Evolutionary conservation across 169 alveolate species (phyloP).

Genomic region (Plasmodium berghei): DNA sequence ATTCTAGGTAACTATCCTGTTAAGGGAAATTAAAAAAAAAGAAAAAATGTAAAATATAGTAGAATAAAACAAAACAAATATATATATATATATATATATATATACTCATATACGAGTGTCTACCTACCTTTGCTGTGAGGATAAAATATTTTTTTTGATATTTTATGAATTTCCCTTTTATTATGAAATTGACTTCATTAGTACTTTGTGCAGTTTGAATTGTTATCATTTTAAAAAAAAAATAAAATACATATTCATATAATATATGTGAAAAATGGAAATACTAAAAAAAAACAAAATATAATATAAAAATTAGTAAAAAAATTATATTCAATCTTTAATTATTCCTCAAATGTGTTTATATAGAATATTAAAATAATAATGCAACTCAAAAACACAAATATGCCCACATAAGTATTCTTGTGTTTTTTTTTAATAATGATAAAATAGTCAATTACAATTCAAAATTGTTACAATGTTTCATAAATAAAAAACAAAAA

Average conservation of each 20-base stretch:
- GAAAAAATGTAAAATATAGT: neutral
- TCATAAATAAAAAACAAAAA: too few relatives aligned
- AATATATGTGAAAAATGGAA: neutral
- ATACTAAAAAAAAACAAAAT: too few relatives aligned
- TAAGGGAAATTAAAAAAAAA: neutral
- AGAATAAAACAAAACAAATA: neutral
- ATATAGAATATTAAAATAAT: too few relatives aligned
- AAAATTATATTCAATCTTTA: too few relatives aligned
- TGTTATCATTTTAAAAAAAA: conserved; percentile 38
- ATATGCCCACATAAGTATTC: too few relatives aligned
- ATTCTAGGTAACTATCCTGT: conserved; percentile 54
- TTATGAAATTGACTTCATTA: conserved; percentile 32
- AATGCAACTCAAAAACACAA: too few relatives aligned
- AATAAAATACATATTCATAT: neutral
- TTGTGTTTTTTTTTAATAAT: too few relatives aligned
- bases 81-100: neutral
- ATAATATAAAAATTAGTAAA: too few relatives aligned
- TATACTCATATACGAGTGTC: neutral
- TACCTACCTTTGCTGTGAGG: conserved; percentile 64
- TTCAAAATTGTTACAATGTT: too few relatives aligned
- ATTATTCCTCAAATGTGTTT: too few relatives aligned
- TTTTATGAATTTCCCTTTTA: conserved; percentile 56
- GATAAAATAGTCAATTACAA: too few relatives aligned
- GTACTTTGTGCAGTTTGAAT: conserved; percentile 63
- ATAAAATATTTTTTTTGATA: conserved; percentile 20